A percentile compares a stretch with the other conserved stretches of the same genome.
Conservation (phyloP, 352 stramenopile species). For the Achlya hypogyna region DNA sequence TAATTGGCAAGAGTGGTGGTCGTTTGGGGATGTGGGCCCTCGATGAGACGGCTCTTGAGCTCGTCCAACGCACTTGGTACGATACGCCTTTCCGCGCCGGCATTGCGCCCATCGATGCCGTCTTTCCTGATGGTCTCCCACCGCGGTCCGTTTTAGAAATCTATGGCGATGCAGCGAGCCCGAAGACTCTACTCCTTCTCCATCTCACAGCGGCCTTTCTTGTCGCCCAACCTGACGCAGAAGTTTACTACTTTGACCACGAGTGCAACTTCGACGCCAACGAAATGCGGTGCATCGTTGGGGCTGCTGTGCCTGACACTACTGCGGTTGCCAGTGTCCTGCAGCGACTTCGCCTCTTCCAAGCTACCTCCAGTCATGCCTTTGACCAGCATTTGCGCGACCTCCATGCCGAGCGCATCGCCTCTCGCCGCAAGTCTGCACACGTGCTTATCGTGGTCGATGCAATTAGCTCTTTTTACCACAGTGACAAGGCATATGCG, state of each 20-base stretch:
- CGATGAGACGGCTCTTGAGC: slow-evolving; percentile 5
- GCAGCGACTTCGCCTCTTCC: neutral
- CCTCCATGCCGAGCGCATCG: neutral
- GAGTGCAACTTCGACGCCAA: neutral
- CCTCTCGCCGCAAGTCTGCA: neutral
- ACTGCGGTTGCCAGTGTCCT: neutral
- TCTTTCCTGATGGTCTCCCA: slow-evolving; percentile 6
- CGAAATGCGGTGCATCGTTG: neutral
- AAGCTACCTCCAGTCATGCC: neutral
- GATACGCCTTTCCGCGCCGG: neutral
- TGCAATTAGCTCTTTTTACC: neutral
- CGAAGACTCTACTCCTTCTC: neutral
- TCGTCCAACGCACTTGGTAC: slow-evolving; percentile 10
- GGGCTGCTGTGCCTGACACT: neutral
- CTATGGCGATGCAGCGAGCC: slow-evolving; percentile 5
- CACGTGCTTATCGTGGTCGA: neutral
- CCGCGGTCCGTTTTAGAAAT: neutral
- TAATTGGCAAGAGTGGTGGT: no score
- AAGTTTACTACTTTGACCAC: slow-evolving; percentile 12
- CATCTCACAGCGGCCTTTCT: neutral
- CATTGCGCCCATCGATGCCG: neutral
- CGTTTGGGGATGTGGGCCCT: neutral
- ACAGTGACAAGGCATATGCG: neutral
- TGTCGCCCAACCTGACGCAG: neutral
- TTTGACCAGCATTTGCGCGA: neutral